Base-by-base conservation (phyloP, 345 rosid genomes). In the Eutrema heterophyllum region DNA sequence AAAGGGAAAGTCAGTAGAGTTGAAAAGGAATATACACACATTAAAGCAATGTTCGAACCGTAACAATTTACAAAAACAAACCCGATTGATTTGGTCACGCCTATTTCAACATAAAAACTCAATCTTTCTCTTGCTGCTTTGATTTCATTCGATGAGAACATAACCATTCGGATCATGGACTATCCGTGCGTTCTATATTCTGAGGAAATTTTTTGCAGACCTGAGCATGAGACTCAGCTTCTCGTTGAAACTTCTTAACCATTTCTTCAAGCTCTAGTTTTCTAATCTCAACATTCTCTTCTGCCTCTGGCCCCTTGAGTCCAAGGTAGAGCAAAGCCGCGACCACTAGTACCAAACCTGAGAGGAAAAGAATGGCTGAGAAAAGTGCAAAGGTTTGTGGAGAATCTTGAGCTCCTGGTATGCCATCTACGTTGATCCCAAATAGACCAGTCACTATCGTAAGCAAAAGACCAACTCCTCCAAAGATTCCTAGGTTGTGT, bases 401-500 rank as follows among this genome's bases (percentile, higher is more conserved):
- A 43, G 75, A 71, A 30, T 64, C 61, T 35, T 52, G 54, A n/a
- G 76, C 51, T 81, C 90, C 88, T 12, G 89, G 93, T 7, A 88
- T 88, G 36, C 93, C 90, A 61, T 85, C 89, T 54, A 88, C 84
- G 68, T 88, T 85, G 49, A 85, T 88, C 68, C 90, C 89, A 40
- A 85, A 85, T 12, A 86, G 86, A 18, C 93, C 86, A 11, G 89
- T 85, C 27, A 82, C 78, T 74, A 88, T 82, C 5, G 90, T 76
- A 7, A 88, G 86, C 41, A 85, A 52, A 8, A 88, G 83, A 40
- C 93, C 91, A 3, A 86, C 86, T 27, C 91, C 88, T 33, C 91
- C 93, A 69, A 85, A 88, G 50, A 88, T 80, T 79, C 89, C 89
- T 70, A 85, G 81, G 73, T 83, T 86, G 71, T 88, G 89, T 21